Percentiles rank a stretch among this genome's conserved stretches.
These are phyloP conservation scores for Porcisia hertigi DNA, from an alignment of 208 protist genomes.

Conservation along the genomic window DNA sequence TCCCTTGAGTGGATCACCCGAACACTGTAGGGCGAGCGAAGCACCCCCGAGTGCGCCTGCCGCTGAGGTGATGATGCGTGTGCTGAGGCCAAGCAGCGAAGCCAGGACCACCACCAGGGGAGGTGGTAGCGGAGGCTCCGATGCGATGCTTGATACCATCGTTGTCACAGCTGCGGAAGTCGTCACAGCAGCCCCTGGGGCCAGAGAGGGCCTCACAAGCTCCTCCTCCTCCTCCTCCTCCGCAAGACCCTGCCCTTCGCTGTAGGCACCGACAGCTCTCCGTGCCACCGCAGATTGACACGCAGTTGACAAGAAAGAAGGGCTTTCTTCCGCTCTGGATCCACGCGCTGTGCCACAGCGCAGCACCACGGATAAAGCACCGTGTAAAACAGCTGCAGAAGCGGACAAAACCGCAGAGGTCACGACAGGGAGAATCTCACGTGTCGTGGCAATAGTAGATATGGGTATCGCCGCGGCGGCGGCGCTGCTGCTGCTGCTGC, in stretches of 20 bases:
- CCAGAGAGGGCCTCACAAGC: not conserved
- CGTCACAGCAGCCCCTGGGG: not conserved
- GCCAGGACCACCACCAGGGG: conserved; percentile 10
- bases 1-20: not conserved
- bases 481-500: not conserved
- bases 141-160: not conserved
- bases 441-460: not conserved
- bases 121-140: conserved; percentile 10
- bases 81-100: not conserved
- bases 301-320: not conserved
- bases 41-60: not conserved
- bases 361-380: not conserved
- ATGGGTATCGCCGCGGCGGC: not conserved
- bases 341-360: not conserved
- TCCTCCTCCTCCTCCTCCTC: conserved; percentile 18
- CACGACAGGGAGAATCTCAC: conserved; percentile 5
- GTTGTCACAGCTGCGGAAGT: not conserved
- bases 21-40: not conserved
- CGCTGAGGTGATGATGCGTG: not conserved
- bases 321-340: not conserved
- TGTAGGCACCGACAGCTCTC: not conserved
- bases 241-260: not conserved
- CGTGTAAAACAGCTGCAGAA: not conserved
- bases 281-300: not conserved
- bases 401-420: conserved; percentile 5